Evolutionary conservation across 1,284 basidiomycete genomes (phyloP), one percentile per base, ranked within the genome.

Genomic region (Apiotrichum akiyoshidainum): DNA sequence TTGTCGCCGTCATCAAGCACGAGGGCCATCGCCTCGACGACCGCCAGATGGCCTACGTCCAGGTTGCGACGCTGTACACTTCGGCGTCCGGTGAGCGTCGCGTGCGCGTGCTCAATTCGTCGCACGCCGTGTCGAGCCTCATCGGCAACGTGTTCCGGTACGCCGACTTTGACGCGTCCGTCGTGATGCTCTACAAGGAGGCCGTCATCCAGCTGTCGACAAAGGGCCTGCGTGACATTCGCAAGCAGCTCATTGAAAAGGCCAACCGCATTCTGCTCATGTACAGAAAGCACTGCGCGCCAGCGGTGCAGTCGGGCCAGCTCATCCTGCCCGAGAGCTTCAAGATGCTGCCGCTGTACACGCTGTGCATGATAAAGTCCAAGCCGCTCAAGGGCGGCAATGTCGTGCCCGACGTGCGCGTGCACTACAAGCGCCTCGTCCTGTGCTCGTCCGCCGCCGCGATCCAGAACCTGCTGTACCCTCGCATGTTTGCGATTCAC

Each of bases 251-350:
- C 46, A 92, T 90, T 0, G 91, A 96, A 66, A 85, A 85, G 65
- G 94, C 91, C 71, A 87, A 92, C 12, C 83, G 87, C 39, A 82
- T 97, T 17, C 78, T 99, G 26, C 82, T 93, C 33, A 90, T 90
- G 12, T 99, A 99, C 75, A 83, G 95, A 39, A 86, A 86, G 58
- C 87, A 94, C 69, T 99, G 96, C 74, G 93, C 95, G 0, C 85
- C 90, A 14, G 84, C 90, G 0, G 89, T 90, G 0, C 82, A 85
- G 21, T 81, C 84, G 0, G 88, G 90, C 8, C 95, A 97, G 81
- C 91, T 92, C 63, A 90, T 99, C 65, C 85, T 99, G 37, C 96
- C 96, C 1, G 96, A 99, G 78, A 87, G 88, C 1, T 95, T 94
- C 82, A 89, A 90, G 74, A 83, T 89, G 2, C 82, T 99, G 54